These are phyloP conservation scores for Aegilops tauschii DNA, from an alignment of 176 grass and related monocot genomes.

Conservation along the genomic window DNA sequence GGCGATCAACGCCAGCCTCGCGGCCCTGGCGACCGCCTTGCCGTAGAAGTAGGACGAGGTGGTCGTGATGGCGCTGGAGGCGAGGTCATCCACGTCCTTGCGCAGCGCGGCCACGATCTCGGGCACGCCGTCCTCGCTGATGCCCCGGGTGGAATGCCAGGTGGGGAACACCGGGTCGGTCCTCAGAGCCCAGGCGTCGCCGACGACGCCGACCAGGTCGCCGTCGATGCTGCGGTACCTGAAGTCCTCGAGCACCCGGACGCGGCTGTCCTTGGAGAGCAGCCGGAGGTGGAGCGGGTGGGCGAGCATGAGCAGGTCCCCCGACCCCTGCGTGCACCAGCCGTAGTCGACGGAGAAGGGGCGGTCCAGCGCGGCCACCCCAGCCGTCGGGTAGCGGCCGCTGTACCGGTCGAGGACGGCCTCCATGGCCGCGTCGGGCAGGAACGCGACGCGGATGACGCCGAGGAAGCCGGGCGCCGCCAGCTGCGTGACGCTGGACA, in stretches of 20 bases:
- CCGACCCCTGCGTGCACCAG: constrained; percentile 66
- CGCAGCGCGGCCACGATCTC: constrained; percentile 62
- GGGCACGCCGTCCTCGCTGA: constrained; percentile 51
- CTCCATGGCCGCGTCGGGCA: constrained; percentile 68
- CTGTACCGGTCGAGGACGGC: constrained; percentile 63
- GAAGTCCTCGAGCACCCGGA: constrained; percentile 57
- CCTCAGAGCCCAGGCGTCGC: constrained; percentile 63
- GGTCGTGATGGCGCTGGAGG: constrained; percentile 49
- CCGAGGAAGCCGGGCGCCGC: constrained; percentile 49
- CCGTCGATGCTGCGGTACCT: constrained; percentile 93
- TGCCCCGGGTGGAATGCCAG: constrained; percentile 75
- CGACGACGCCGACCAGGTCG: constrained; percentile 79
- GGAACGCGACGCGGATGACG: constrained; percentile 59
- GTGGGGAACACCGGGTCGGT: constrained; percentile 54
- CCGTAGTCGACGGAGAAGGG: constrained; percentile 80
- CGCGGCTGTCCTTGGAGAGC: constrained; percentile 39
- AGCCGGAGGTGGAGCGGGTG: constrained; percentile 84
- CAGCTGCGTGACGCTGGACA: constrained; percentile 40
- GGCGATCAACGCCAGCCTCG: constrained; percentile 74
- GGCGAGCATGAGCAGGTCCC: constrained; percentile 80
- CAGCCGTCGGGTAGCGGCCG: constrained; percentile 65
- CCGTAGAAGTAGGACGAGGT: constrained; percentile 95
- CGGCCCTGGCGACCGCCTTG: constrained; percentile 80
- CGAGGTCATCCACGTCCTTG: constrained; percentile 56
- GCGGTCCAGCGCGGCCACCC: constrained; percentile 50